Conservation (phyloP, 495 filamentous ascomycete species). For the Sabuloglossum arenarium region DNA sequence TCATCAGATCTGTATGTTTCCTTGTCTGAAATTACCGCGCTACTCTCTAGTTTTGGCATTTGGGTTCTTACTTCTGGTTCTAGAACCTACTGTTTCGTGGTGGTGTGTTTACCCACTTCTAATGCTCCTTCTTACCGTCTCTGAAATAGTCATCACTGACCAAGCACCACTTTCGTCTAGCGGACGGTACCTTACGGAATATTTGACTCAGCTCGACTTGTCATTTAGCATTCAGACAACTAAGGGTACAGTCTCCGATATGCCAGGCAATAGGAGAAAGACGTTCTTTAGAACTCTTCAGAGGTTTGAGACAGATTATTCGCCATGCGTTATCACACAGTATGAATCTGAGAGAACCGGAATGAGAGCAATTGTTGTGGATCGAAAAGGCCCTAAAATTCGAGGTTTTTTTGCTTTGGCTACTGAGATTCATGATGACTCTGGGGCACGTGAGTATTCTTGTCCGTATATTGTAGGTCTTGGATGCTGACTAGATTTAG, state of each 20-base stretch:
- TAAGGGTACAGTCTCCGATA: background rate
- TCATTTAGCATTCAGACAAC: background rate
- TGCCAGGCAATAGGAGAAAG: background rate
- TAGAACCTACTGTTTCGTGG: background rate
- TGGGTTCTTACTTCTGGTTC: background rate
- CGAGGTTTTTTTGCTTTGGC: conserved; percentile 88
- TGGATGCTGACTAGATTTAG: conserved; percentile 4
- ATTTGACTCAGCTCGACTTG: background rate
- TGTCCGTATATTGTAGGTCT: background rate
- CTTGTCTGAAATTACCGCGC: background rate
- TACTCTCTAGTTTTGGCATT: background rate
- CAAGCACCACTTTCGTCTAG: background rate
- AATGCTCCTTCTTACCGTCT: background rate
- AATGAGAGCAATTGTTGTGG: conserved; percentile 81
- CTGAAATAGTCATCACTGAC: background rate
- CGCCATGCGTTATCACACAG: conserved; percentile 63
- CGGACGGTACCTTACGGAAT: background rate
- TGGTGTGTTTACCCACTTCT: background rate
- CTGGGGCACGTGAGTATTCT: conserved; percentile 40
- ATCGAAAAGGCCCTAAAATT: conserved; percentile 82
- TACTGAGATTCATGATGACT: conserved; percentile 94
- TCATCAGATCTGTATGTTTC: background rate
- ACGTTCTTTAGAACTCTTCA: conserved; percentile 62
- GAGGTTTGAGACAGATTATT: conserved; percentile 73
- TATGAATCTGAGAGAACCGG: conserved; percentile 77